Conservation (phyloP, 1,284 basidiomycete species). For the Malassezia pachydermatis region DNA sequence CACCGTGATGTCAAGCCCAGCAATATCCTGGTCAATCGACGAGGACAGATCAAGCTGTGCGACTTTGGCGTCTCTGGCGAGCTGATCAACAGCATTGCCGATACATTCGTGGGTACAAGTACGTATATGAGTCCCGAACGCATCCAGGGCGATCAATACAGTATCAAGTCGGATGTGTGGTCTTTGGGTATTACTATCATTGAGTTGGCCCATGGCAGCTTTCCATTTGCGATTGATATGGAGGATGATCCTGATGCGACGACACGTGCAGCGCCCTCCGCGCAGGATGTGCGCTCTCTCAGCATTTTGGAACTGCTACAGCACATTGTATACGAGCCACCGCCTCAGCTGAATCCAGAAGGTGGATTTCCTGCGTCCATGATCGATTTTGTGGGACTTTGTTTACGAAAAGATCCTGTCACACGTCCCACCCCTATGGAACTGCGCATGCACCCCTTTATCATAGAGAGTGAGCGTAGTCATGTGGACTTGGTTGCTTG, state of each 20-base stretch:
- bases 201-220: constrained; percentile 82
- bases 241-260: constrained; percentile 16
- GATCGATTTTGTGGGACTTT: constrained; percentile 37
- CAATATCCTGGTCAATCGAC: constrained; percentile 87
- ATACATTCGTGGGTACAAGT: constrained; percentile 96
- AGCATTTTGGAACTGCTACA: constrained; percentile 91
- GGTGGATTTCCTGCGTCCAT: constrained; percentile 31
- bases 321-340: constrained; percentile 71
- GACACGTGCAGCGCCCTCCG: not conserved
- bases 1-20: constrained; percentile 99
- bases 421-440: constrained; percentile 41
- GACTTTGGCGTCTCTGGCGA: constrained; percentile 98
- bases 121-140: constrained; percentile 99
- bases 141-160: constrained; percentile 93
- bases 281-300: constrained; percentile 55
- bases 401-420: constrained; percentile 40
- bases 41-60: constrained; percentile 92
- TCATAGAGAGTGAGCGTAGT: constrained; percentile 24
- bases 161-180: constrained; percentile 96
- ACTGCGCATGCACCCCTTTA: constrained; percentile 28
- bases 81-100: constrained; percentile 94
- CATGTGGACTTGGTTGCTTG: constrained; percentile 32
- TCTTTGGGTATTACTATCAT: constrained; percentile 88
- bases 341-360: constrained; percentile 32
- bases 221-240: constrained; percentile 59